phyloP scores from a whole-genome alignment of 2,329 filamentous ascomycete species.

The Botrytis hyacinthi region DNA sequence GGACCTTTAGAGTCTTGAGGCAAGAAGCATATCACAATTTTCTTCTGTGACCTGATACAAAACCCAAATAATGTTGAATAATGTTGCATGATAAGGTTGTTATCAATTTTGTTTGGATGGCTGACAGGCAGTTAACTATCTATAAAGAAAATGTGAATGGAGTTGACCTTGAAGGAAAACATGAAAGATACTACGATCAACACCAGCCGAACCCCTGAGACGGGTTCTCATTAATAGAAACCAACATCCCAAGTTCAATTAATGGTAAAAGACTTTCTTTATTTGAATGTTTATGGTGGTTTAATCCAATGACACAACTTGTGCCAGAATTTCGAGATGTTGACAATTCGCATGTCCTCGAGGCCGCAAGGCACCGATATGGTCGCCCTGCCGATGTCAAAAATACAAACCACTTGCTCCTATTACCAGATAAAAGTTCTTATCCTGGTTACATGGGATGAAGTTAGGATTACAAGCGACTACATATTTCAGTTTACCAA shows the following conservation, averaged over 20 bases:
- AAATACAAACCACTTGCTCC: not conserved
- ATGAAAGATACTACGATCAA: not conserved
- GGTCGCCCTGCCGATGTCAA: not conserved
- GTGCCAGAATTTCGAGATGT: not conserved
- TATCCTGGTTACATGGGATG: not conserved
- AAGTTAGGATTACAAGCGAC: not conserved
- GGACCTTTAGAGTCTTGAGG: not conserved
- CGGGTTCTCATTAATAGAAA: not conserved
- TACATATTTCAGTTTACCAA: not conserved
- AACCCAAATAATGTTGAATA: not conserved
- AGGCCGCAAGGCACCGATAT: not conserved
- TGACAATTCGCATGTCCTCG: not conserved
- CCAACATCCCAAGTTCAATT: not conserved
- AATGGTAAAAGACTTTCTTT: rapidly evolving
- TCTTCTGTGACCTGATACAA: not conserved
- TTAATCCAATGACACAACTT: not conserved
- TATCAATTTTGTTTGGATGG: not conserved
- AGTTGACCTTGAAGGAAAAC: not conserved
- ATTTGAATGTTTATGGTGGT: rapidly evolving
- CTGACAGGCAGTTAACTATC: not conserved
- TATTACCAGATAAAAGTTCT: not conserved
- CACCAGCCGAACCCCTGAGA: not conserved
- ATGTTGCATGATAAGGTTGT: no score
- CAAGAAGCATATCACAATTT: not conserved
- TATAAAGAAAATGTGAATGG: no score